These are phyloP conservation scores for Pseudopithomyces maydicus DNA, from an alignment of 2,329 filamentous ascomycete genomes.

Conservation along the genomic window DNA sequence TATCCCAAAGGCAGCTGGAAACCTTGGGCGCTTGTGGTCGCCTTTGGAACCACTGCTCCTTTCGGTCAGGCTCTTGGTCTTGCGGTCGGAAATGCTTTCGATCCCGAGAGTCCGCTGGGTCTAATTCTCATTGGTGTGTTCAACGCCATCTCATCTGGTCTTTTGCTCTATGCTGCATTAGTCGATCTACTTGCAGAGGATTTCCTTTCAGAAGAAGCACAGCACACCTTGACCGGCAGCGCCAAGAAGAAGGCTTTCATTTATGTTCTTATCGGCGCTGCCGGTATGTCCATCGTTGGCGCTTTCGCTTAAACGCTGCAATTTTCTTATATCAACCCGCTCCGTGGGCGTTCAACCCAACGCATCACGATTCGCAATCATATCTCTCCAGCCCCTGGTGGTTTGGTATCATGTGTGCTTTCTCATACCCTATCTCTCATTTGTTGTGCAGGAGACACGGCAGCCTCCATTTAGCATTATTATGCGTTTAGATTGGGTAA, in stretches of 20 bases:
- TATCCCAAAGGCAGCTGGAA: constrained; percentile 62
- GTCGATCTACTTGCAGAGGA: constrained; percentile 69
- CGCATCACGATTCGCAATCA: not conserved
- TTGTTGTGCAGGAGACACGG: constrained; percentile 5
- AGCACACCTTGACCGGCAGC: constrained; percentile 56
- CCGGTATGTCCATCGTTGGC: constrained; percentile 44
- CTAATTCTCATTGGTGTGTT: constrained; percentile 68
- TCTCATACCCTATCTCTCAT: constrained; percentile 6
- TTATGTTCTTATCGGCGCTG: constrained; percentile 45
- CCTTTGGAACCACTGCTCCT: constrained; percentile 68
- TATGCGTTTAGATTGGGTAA: constrained; percentile 2
- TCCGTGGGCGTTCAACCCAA: not conserved
- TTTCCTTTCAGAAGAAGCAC: constrained; percentile 60
- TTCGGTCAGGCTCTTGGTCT: constrained; percentile 70
- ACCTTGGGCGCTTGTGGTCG: constrained; percentile 66
- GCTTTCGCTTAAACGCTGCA: constrained; percentile 37
- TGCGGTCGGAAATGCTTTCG: constrained; percentile 61
- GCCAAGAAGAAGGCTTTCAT: constrained; percentile 60
- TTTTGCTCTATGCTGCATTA: constrained; percentile 66
- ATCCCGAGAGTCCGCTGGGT: constrained; percentile 67
- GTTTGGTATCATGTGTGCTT: not conserved
- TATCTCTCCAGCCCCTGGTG: not conserved
- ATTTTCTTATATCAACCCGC: not conserved
- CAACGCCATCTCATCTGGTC: constrained; percentile 68
- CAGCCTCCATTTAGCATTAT: constrained; percentile 8